A percentile compares a stretch with the other conserved stretches of the same genome.
Conservation (phyloP, 805 yeast genomes). For the Priceomyces fermenticarens region DNA sequence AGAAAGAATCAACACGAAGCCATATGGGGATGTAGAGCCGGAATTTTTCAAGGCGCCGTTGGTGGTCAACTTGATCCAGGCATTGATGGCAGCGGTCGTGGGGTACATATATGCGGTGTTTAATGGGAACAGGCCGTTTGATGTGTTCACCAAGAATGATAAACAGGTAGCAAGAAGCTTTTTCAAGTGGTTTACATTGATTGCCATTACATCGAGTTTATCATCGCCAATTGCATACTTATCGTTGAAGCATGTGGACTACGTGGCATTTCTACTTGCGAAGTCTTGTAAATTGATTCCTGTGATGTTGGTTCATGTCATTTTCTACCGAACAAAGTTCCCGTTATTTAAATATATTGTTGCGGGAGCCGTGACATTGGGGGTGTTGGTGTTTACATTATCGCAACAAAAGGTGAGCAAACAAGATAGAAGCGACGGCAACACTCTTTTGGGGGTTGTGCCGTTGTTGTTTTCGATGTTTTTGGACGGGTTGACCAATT, state of each 20-base stretch:
- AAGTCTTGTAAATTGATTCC: constrained; percentile 94
- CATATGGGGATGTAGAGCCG: constrained; percentile 50
- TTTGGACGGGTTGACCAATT: constrained; percentile 88
- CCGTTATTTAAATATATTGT: constrained; percentile 76
- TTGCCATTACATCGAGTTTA: constrained; percentile 72
- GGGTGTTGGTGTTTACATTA: constrained; percentile 78
- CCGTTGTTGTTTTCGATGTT: constrained; percentile 62
- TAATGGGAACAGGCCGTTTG: constrained; percentile 27
- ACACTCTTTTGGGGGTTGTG: constrained; percentile 52
- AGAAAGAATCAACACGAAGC: constrained; percentile 77
- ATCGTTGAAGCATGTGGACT: constrained; percentile 79
- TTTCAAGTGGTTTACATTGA: constrained; percentile 41
- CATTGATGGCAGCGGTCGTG: constrained; percentile 63
- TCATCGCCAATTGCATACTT: constrained; percentile 82
- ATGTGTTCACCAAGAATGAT: constrained; percentile 31
- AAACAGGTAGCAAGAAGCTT: constrained; percentile 11
- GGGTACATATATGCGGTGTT: constrained; percentile 58
- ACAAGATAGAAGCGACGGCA: constrained; percentile 38
- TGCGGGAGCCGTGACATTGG: constrained; percentile 73
- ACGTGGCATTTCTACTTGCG: constrained; percentile 78
- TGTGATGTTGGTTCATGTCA: constrained; percentile 79
- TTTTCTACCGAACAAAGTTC: constrained; percentile 66
- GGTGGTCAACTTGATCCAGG: constrained; percentile 73
- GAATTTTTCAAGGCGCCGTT: constrained; percentile 71
- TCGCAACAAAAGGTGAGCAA: constrained; percentile 22